Conservation (phyloP, 345 rosid species). For the Syzygium jambos region DNA sequence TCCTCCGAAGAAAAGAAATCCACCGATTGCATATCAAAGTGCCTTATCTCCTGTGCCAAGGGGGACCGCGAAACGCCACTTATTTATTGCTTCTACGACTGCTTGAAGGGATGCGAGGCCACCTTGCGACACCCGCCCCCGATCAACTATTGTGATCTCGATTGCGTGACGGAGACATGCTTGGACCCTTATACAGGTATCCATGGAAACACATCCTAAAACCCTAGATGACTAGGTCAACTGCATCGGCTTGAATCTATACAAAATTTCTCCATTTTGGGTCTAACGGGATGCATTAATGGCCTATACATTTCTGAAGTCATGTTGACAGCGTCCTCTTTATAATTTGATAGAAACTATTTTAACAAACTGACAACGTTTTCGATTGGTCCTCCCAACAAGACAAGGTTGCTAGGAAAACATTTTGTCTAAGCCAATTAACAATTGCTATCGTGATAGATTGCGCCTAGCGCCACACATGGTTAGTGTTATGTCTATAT, state of each 20-base stretch:
- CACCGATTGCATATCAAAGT: background rate
- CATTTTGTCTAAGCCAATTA: background rate
- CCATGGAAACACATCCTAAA: background rate
- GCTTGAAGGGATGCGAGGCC: background rate
- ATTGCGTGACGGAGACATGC: background rate
- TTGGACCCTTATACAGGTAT: background rate
- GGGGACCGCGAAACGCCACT: background rate
- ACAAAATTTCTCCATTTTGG: background rate
- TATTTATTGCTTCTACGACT: background rate
- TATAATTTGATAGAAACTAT: background rate
- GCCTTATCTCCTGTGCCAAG: background rate
- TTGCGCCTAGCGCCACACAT: background rate
- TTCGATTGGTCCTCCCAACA: background rate
- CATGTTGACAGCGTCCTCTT: background rate
- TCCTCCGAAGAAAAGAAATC: background rate
- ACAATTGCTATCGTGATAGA: background rate
- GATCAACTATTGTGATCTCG: background rate
- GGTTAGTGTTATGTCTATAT: background rate
- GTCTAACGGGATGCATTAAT: background rate
- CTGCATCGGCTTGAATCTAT: background rate
- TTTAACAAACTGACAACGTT: background rate
- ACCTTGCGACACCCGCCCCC: background rate
- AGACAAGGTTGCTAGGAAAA: background rate
- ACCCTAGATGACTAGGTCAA: background rate
- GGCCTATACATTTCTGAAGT: background rate